These are phyloP conservation scores for Dillenia suffruticosa DNA, from an alignment of 164 flowering plant species.

Conservation along the genomic window DNA sequence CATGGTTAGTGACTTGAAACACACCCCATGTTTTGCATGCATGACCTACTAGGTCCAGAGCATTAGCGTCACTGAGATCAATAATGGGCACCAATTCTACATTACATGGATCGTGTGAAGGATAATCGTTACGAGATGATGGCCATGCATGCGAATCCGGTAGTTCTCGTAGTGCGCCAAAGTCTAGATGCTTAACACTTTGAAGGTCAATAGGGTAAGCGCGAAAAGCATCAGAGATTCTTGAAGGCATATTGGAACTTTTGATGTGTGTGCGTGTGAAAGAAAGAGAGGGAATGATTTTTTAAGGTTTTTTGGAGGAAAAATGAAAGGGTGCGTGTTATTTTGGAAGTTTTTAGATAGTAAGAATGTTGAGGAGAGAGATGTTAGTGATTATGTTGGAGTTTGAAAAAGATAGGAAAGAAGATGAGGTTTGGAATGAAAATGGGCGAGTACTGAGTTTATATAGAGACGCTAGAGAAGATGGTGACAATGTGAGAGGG, in stretches of 20 bases:
- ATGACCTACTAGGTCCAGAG: constrained; percentile 37
- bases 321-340: background rate
- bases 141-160: constrained; percentile 77
- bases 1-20: constrained; percentile 74
- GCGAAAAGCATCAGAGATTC: constrained; percentile 37
- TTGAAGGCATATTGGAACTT: constrained; percentile 43
- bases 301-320: background rate
- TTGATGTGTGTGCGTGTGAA: background rate
- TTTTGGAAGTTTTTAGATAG: background rate
- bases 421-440: background rate
- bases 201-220: constrained; percentile 36
- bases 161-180: constrained; percentile 44
- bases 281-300: background rate
- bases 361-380: background rate
- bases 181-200: constrained; percentile 37
- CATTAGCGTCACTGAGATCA: constrained; percentile 47
- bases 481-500: constrained; percentile 26
- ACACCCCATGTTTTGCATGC: constrained; percentile 89
- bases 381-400: background rate
- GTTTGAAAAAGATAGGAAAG: background rate
- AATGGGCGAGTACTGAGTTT: constrained; percentile 1
- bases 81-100: constrained; percentile 46
- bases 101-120: background rate
- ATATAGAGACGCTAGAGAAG: constrained; percentile 14
- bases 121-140: constrained; percentile 14